Base-by-base conservation (phyloP, 2,329 filamentous ascomycete genomes). In the Rutstroemia sp. region DNA sequence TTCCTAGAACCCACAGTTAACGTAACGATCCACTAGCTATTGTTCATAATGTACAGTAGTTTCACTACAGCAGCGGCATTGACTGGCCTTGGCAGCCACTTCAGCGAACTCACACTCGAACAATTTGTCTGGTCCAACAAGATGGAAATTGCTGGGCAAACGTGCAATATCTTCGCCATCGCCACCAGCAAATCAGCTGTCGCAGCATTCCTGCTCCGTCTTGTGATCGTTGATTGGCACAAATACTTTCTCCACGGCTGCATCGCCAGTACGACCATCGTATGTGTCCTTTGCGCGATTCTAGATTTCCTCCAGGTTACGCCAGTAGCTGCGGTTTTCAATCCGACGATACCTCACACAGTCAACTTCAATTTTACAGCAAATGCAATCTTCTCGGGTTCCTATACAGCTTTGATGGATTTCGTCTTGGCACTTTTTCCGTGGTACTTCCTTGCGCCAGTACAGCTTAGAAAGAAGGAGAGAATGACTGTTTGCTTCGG, bases 131-230 rank as follows among this genome's bases (percentile, higher is more conserved):
- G 21, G 18, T 54, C 52, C 10, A 54, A 47, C 7, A 48, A 54
- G 30, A 54, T 54, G 52, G 44, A 54, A 48, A 25, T 54, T 10
- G 52, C 52, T 14, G 52, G 44, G 6, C 52, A 54, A 48, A 54
- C 52, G 2, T 54, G 44, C 19, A 54, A 48, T 10, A 54, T 54
- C 10, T 23, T 54, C 12, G 52, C 44, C 10, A 48, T 54, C 9
- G 42, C 21, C 19, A 48, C 44, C 16, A 39, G 30, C 19, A 54
- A 54, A 10, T 54, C 44, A 19, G 16, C 52, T 5, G 52, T 54
- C n/a, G 52, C 52, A 18, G 44, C 47, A 12, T 54, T 54, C 5
- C 42, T 54, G 10, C n/a, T 54, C 6, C 52, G 52, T 5, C 44
- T 54, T 6, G 52, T 54, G 18, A 7, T 54, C 19, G 10, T 54